phyloP scores from a whole-genome alignment of 2,329 filamentous ascomycete species.

The Zymoseptoria pseudotritici region DNA sequence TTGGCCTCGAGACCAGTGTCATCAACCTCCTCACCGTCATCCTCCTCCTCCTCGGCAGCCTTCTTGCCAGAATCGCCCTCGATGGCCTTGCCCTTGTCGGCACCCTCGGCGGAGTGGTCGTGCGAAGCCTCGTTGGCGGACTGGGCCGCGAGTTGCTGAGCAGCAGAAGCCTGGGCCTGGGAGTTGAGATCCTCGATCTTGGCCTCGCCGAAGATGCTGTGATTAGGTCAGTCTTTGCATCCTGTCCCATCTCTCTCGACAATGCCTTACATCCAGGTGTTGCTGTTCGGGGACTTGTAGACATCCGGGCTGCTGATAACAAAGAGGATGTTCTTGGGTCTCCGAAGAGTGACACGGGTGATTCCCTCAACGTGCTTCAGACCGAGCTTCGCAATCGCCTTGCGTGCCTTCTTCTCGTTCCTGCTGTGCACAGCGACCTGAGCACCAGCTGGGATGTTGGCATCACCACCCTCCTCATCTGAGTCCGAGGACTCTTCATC shows the following conservation, averaged over 20 bases:
- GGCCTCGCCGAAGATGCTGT: constrained; percentile 96
- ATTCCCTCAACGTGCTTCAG: constrained; percentile 94
- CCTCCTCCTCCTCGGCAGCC: constrained; percentile 60
- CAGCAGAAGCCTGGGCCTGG: constrained; percentile 89
- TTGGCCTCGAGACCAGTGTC: constrained; percentile 93
- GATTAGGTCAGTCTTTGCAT: constrained; percentile 6
- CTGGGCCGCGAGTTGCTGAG: constrained; percentile 82
- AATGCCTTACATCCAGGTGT: constrained; percentile 86
- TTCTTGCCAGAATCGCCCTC: constrained; percentile 56
- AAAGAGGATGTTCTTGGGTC: constrained; percentile 99
- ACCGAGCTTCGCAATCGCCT: constrained; percentile 97
- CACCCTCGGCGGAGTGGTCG: constrained; percentile 70
- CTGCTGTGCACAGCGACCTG: constrained; percentile 90
- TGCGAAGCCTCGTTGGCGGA: constrained; percentile 61
- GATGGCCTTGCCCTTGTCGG: constrained; percentile 65
- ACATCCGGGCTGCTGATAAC: constrained; percentile 99
- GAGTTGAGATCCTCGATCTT: constrained; percentile 99
- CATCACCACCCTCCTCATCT: constrained; percentile 68
- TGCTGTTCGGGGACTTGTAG: constrained; percentile 98
- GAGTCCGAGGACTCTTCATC: constrained; percentile 64
- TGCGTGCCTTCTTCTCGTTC: constrained; percentile 99
- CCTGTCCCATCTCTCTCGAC: constrained; percentile 29
- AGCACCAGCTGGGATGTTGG: constrained; percentile 72
- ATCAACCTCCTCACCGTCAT: constrained; percentile 93
- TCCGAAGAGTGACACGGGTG: constrained; percentile 92